Conservation (phyloP, 176 grass and related monocot species). For the Avena sativa region DNA sequence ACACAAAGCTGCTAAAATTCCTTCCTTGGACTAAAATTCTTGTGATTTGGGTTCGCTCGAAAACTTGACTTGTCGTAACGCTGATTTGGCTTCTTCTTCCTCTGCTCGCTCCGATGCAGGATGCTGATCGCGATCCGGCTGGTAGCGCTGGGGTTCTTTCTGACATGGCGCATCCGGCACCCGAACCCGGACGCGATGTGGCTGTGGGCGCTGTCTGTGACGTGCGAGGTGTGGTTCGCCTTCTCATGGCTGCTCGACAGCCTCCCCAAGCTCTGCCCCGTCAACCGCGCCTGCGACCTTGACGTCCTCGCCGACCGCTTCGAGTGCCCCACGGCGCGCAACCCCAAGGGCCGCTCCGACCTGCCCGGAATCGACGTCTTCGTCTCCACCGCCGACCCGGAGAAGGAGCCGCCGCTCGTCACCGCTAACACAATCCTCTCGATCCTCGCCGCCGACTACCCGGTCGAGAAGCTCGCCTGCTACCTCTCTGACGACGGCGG, state of each 20-base stretch:
- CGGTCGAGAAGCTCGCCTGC: slow-evolving; percentile 90
- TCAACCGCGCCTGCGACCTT: slow-evolving; percentile 80
- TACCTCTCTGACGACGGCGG: slow-evolving; percentile 94
- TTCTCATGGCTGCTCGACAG: slow-evolving; percentile 98
- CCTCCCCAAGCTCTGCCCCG: slow-evolving; percentile 84
- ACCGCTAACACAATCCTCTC: slow-evolving; percentile 95
- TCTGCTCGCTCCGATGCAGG: slow-evolving; percentile 38
- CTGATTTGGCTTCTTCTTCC: not conserved
- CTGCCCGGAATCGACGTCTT: slow-evolving; percentile 85
- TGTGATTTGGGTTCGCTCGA: not conserved
- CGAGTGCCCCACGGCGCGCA: slow-evolving; percentile 71
- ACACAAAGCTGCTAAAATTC: too few relatives aligned
- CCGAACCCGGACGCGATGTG: slow-evolving; percentile 80
- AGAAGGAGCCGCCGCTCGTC: slow-evolving; percentile 91
- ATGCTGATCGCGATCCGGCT: slow-evolving; percentile 74
- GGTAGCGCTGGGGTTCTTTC: slow-evolving; percentile 81
- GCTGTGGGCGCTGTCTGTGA: slow-evolving; percentile 83
- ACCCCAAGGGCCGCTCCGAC: slow-evolving; percentile 91
- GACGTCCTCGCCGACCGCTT: slow-evolving; percentile 72
- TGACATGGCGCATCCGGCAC: slow-evolving; percentile 82
- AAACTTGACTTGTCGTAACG: not conserved
- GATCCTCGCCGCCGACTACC: slow-evolving; percentile 92
- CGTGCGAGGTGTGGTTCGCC: slow-evolving; percentile 92
- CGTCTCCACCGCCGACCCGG: slow-evolving; percentile 89
- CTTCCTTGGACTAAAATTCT: too few relatives aligned